Base-by-base conservation (phyloP, 1,284 basidiomycete genomes). In the Polyporus tsugae region DNA sequence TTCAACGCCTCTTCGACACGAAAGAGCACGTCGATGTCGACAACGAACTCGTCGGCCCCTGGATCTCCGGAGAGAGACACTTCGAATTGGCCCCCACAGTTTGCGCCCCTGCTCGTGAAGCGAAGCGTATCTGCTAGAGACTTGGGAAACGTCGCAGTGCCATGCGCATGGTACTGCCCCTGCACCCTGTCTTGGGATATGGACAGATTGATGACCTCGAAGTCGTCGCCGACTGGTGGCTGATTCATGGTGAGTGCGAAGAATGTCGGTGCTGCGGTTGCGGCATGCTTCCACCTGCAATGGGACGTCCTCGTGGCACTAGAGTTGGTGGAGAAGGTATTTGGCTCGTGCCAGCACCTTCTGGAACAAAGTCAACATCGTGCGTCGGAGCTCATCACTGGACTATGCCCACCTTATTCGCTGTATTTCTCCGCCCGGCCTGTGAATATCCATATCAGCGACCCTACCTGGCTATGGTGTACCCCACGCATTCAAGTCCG, bases 41-140 rank as follows among this genome's bases (percentile, higher is more conserved):
- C 76, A 4, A 67, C 60, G 9, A 73, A 72, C 9, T 63, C 59
- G 62, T 75, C 73, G 17, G 69, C 42, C 22, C 59, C 67, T 11
- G 19, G 36, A 9, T 67, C 67, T 9, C 69, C 73, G 13, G 70
- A 61, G 25, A 75, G 72, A 1, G 64, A 42, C 58, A 77, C 68
- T 41, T 72, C 49, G 62, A 81, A 68, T 22, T 64, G 9, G n/a
- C 78, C 79, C 41, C 74, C 65, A 2, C 77, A 71, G 36, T 75
- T 66, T 15, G 60, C 22, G 1, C 78, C 78, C 29, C 65, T n/a
- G 67, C 55, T 70, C 57, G 75, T 15, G 60, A 80, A 73, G 66
- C 77, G 75, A 11, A 80, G 67, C 39, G 70, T 35, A 19, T 77
- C 73, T 3, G 75, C 73, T 41, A 25, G 22, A 60, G 63, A 53